Conservation (phyloP, 352 stramenopile species). For the Aphanomyces cochlioides region DNA sequence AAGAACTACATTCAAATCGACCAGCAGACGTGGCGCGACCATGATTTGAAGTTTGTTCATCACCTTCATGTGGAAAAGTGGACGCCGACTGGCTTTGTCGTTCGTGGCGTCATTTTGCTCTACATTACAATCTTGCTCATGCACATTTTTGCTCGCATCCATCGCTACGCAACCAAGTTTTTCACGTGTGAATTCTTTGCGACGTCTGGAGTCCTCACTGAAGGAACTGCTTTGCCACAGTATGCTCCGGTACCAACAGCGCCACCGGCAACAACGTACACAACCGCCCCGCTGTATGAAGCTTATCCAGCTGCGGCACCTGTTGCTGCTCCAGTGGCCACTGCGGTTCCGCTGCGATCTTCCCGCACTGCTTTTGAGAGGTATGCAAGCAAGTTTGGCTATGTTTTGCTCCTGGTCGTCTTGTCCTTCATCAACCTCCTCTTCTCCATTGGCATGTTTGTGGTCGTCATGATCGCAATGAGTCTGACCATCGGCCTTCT, state of each 20-base stretch:
- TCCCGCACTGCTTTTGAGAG: constrained; percentile 19
- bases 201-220: constrained; percentile 1
- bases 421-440: constrained; percentile 60
- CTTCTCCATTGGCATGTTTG: constrained; percentile 51
- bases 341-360: not conserved
- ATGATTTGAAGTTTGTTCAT: not conserved
- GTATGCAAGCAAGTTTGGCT: constrained; percentile 15
- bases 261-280: not conserved
- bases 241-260: not conserved
- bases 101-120: constrained; percentile 4
- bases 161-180: constrained; percentile 26
- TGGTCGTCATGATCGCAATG: constrained; percentile 43
- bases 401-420: constrained; percentile 36
- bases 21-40: not conserved
- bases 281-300: not conserved
- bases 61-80: not conserved
- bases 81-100: not conserved
- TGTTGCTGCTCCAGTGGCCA: too few relatives aligned
- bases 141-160: constrained; percentile 12
- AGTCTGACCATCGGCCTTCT: constrained; percentile 44
- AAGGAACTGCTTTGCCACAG: not conserved
- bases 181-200: constrained; percentile 26
- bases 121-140: constrained; percentile 19
- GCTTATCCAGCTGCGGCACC: not conserved
- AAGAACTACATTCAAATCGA: not conserved